Evolutionary conservation across 306 rosid genomes (phyloP), one percentile per base, ranked within the genome.

Genomic region (Casuarina glauca): DNA sequence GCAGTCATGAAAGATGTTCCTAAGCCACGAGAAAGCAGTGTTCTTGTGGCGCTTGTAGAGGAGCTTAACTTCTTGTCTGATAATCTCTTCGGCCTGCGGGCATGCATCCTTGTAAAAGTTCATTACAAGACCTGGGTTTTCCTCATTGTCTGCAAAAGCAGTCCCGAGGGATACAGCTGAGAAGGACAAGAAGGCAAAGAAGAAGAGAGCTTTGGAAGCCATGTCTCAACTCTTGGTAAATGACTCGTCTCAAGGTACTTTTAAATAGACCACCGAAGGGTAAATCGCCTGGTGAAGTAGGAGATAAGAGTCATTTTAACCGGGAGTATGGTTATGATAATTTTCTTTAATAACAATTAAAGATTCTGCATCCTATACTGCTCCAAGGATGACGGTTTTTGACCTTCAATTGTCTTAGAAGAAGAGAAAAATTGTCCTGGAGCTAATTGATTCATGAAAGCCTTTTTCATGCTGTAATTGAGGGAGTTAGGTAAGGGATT

Each of bases 21-120:
- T 89, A 79, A 95, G 97, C 98, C 98, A 95, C 2, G 98, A 95
- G 87, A 95, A 95, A 13, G 98, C 98, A 70, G 98, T 95, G 97
- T 95, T 95, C 91, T 95, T 95, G 89, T 95, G 98, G 84, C 97
- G 97, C 76, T 92, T 95, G 93, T 95, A 95, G 69, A 92, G 97
- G 72, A 95, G 97, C 87, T 79, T 92, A 45, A 95, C 98, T 76
- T 95, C 97, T 74, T 92, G 97, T 82, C 6, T 87, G 90, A 95
- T 85, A 73, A 95, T 57, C n/a, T 95, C 98, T 84, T 95, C 97
- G 41, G 98, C 98, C 80, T 95, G 98, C 68, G 98, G 98, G 42
- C 98, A 95, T 45, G 93, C 15, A 76, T 95, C 98, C 79, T 85
- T 92, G 91, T 95, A 95, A 38, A 91, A 95, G 85, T 91, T 88